phyloP scores from a whole-genome alignment of 2,329 filamentous ascomycete genomes.

The Elsinoe batatas region DNA sequence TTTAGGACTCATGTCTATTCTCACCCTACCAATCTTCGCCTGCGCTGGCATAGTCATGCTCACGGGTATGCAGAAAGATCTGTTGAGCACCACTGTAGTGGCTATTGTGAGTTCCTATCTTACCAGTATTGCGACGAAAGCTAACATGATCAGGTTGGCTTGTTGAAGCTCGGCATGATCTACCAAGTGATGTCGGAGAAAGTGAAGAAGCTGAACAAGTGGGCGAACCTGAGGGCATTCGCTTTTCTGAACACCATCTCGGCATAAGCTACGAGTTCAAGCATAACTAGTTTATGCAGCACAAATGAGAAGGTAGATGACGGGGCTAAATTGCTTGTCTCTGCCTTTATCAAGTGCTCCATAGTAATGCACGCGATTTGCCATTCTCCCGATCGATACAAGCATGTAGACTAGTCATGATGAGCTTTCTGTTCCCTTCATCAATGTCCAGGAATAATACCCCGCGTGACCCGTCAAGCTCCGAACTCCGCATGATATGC shows the following conservation, averaged over 20 bases:
- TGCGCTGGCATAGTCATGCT: neutral
- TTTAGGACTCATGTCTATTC: neutral
- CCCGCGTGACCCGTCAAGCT: neutral
- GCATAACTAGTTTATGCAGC: too few species aligned
- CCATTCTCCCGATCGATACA: too few species aligned
- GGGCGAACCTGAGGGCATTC: neutral
- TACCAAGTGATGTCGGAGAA: neutral
- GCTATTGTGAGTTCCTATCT: neutral
- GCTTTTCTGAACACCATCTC: neutral
- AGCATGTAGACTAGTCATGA: too few species aligned
- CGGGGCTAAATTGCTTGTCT: too few species aligned
- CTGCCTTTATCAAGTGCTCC: too few species aligned
- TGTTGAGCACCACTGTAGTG: neutral
- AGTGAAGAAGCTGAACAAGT: constrained; percentile 3
- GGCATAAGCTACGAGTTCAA: neutral
- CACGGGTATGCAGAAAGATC: neutral
- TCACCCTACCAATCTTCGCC: neutral
- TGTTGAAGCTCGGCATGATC: constrained; percentile 1
- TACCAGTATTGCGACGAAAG: neutral
- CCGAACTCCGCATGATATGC: neutral
- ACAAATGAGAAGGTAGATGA: too few species aligned
- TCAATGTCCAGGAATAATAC: neutral
- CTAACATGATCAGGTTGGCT: neutral
- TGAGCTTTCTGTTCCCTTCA: too few species aligned
- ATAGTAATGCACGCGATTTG: too few species aligned